Base-by-base conservation (phyloP, 2,329 filamentous ascomycete genomes). In the Aspergillus latus region DNA sequence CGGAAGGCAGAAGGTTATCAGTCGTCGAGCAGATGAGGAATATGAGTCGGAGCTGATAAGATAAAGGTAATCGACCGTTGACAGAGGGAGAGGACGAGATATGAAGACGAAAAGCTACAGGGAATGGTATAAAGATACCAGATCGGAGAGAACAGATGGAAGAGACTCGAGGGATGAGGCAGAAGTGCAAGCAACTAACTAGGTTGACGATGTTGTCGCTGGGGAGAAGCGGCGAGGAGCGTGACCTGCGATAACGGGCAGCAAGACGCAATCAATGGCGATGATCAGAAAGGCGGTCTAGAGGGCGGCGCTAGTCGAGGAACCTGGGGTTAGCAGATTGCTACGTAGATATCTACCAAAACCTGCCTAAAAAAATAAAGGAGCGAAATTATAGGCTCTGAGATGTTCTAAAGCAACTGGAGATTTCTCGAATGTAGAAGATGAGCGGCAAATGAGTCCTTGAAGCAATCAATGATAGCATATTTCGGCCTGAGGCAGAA, bases 241-340 rank as follows among this genome's bases (percentile, higher is more conserved):
- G 62, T 66, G 62, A 62, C 66, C 65, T 62, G 61, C 64, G 68
- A 70, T 69, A 71, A 70, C 65, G 64, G 67, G 59, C 59, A 59
- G 49, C 49, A 57, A 54, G 59, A 58, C 65, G 63, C 40, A 44
- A 44, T 26, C 40, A 44, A 44, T 44, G 65, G 61, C 58, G 53
- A 55, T 54, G 55, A 58, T 53, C 47, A 32, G 43, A 54, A 64
- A 68, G 67, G 68, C 68, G 68, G 69, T 70, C 66, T 71, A 67
- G 50, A 66, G 65, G 62, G 67, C 66, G 66, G 66, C 60, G 60
- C 62, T 64, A 54, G 59, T 21, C 28, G 42, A 39, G 44, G 54
- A 57, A 52, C 43, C 37, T 16, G 49, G 44, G 16, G 45, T 11
- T 2, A 51, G 32, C 29, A 42, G 46, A 28, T 26, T n/a, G 28